Evolutionary conservation across 306 rosid genomes (phyloP), one percentile per base, ranked within the genome.

Genomic region (Begonia loranthoides): DNA sequence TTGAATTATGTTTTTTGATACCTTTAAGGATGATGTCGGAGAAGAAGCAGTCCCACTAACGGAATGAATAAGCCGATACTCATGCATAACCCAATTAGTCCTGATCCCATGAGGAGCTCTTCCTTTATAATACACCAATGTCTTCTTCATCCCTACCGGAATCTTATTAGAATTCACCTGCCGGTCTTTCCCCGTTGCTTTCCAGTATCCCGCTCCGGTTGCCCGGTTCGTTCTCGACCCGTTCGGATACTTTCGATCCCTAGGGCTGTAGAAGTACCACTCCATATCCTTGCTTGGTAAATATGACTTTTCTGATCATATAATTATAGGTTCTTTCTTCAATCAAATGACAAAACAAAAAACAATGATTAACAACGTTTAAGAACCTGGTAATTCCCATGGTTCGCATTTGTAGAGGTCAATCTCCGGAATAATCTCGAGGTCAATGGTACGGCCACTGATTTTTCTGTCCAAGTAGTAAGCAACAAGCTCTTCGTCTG

Each of bases 351-450:
- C 13, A 38, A 47, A 13, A 7, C 5, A 39, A 15, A 21, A 1
- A 1, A 15, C 22, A 19, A 19, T 4, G 3, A 2, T 19, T 28
- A 28, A 5, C 9, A 28, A 28, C 6, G 36, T 28, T 28, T 28
- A 66, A 34, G 15, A 67, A 87, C 95, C 95, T 59, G 96, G 96
- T 51, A 87, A 80, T 67, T 87, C 96, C 96, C 96, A 87, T 7
- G 96, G 96, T 68, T 87, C 96, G 22, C 89, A 82, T 68, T 87
- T 87, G 82, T 87, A 87, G 58, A 87, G 85, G 59, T 87, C 96
- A 61, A 87, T 86, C 72, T 87, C 96, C 12, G 96, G 89, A 38
- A 87, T 82, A 53, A 87, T 79, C 21, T 87, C 94, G 21, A 87
- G 96, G 65, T 87, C 94, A 53, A 83, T 87, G 6, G 89, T 71